A percentile compares a stretch with the other conserved stretches of the same genome.
Evolutionary conservation across 257 asterid genomes (phyloP).

Genomic region (Capsicum chinense): DNA sequence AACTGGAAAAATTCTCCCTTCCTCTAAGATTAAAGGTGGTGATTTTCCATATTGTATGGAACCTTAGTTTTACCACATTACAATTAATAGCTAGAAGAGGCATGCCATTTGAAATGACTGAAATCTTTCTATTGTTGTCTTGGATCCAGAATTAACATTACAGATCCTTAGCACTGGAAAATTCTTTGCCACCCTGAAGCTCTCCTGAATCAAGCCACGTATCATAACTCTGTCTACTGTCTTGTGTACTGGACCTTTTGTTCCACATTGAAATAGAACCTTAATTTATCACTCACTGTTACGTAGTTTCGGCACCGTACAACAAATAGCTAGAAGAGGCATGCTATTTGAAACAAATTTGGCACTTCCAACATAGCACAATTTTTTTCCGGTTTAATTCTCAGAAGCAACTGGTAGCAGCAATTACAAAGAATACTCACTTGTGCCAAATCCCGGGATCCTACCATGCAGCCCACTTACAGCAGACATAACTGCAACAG

Average conservation of each 20-base stretch:
- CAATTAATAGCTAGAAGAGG: slow-evolving; percentile 13
- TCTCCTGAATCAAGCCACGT: slow-evolving; percentile 19
- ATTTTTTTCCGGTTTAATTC: neutral
- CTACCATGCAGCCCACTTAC: slow-evolving; percentile 91
- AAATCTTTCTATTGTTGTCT: neutral
- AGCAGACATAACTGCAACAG: slow-evolving; percentile 89
- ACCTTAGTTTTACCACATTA: slow-evolving; percentile 9
- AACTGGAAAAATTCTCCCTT: neutral
- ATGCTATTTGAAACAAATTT: neutral
- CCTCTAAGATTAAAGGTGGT: neutral
- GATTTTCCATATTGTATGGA: neutral
- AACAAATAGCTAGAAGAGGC: slow-evolving; percentile 7
- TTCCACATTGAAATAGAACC: neutral
- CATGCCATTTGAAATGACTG: neutral
- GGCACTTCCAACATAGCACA: slow-evolving; percentile 11
- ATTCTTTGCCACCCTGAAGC: slow-evolving; percentile 5
- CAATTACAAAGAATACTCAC: slow-evolving; percentile 49
- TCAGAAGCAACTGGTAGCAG: slow-evolving; percentile 15
- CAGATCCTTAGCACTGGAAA: slow-evolving; percentile 9
- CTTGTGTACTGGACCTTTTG: neutral
- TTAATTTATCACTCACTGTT: neutral
- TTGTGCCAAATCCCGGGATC: slow-evolving; percentile 83
- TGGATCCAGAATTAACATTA: slow-evolving; percentile 19
- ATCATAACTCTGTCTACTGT: slow-evolving; percentile 29
- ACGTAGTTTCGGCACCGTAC: neutral